Conservation (phyloP, 2,329 filamentous ascomycete genomes). For the Clarireedia sp. region DNA sequence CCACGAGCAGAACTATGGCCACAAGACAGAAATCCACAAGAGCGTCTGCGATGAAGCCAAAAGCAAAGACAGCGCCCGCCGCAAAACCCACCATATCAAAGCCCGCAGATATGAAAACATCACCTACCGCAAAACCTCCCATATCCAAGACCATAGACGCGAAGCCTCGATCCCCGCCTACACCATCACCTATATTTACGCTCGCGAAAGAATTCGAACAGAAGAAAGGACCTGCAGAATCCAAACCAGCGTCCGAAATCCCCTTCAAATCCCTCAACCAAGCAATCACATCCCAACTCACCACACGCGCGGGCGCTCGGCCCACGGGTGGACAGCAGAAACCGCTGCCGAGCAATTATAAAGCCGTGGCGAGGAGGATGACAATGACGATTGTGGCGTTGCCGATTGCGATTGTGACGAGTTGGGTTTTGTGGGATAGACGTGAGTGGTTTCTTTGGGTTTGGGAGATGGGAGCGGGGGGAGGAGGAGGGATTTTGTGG, state of each 20-base stretch:
- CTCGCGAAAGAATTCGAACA: too few species aligned
- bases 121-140: too few species aligned
- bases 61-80: too few species aligned
- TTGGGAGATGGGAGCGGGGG: neutral
- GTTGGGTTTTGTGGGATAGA: conserved; percentile 28
- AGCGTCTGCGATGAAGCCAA: too few species aligned
- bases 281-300: conserved; percentile 24
- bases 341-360: conserved; percentile 25
- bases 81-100: too few species aligned
- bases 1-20: too few species aligned
- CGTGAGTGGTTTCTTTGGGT: conserved; percentile 16
- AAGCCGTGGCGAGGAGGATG: conserved; percentile 24
- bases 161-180: too few species aligned
- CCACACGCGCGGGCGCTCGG: conserved; percentile 23
- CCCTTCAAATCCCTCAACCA: conserved; percentile 25
- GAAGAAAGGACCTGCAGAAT: neutral
- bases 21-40: too few species aligned
- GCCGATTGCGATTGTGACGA: conserved; percentile 28
- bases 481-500: too few species aligned
- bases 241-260: conserved; percentile 7
- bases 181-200: too few species aligned
- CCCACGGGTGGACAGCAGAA: conserved; percentile 5
- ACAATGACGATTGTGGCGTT: conserved; percentile 27
- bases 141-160: too few species aligned
- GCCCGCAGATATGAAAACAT: too few species aligned